phyloP scores from a whole-genome alignment of 2,329 filamentous ascomycete genomes.

The Penicillium sp. region DNA sequence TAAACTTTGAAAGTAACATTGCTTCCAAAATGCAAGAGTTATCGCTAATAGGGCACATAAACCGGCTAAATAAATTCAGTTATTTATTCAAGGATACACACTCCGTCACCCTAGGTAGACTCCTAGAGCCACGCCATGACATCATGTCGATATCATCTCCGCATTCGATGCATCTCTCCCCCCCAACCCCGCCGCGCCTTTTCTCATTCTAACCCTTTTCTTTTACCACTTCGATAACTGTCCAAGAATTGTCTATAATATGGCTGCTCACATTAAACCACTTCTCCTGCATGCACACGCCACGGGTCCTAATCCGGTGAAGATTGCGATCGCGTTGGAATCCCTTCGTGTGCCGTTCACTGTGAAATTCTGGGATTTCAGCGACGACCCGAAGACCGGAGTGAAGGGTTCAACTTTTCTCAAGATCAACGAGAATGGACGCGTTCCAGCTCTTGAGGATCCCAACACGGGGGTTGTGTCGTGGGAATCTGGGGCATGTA shows the following conservation, averaged over 20 bases:
- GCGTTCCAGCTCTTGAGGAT: conserved; percentile 45
- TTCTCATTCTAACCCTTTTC: neutral
- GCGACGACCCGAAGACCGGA: conserved; percentile 41
- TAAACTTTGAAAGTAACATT: neutral
- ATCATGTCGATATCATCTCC: conserved; percentile 20
- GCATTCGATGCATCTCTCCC: neutral
- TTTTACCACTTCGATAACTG: neutral
- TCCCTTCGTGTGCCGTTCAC: conserved; percentile 46
- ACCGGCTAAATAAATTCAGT: conserved; percentile 8
- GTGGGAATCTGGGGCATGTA: conserved; percentile 46
- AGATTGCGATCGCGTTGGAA: conserved; percentile 49
- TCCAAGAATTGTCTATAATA: neutral
- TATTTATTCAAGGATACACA: neutral
- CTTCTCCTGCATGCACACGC: conserved; percentile 47
- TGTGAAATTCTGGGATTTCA: conserved; percentile 49
- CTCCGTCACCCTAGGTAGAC: neutral
- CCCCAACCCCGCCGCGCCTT: neutral
- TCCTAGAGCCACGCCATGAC: conserved; percentile 13
- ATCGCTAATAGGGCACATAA: neutral
- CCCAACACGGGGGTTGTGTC: conserved; percentile 43
- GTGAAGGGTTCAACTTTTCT: conserved; percentile 36
- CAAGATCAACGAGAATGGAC: conserved; percentile 52
- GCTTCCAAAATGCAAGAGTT: neutral
- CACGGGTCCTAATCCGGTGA: conserved; percentile 50
- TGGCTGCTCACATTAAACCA: conserved; percentile 34